These are phyloP conservation scores for Mycena vitilis DNA, from an alignment of 768 basidiomycete species.

Conservation along the genomic window DNA sequence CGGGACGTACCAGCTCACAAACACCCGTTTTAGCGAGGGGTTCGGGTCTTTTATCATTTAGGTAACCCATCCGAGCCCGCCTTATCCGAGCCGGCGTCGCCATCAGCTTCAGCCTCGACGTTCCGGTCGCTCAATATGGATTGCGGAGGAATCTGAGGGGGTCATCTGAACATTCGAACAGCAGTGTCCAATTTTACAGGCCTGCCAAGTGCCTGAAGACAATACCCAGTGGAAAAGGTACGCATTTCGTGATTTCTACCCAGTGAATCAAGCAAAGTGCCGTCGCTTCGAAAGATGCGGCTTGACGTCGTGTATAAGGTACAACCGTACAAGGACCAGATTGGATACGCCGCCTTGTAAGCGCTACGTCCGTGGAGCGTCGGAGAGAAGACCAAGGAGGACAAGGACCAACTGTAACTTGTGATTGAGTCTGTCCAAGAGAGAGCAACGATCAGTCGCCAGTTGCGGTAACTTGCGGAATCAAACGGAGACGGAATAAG, in stretches of 20 bases:
- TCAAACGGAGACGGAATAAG: not conserved
- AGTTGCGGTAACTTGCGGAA: too few species aligned
- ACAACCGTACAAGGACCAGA: not conserved
- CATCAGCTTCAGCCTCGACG: not conserved
- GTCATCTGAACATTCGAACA: constrained; percentile 4
- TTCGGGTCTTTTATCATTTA: not conserved
- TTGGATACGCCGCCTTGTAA: not conserved
- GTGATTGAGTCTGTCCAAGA: not conserved
- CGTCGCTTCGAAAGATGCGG: not conserved
- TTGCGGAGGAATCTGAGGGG: not conserved
- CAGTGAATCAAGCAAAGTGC: not conserved
- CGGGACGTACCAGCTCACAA: constrained; percentile 4
- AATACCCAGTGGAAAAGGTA: not conserved
- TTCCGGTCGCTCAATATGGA: not conserved
- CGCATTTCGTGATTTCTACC: not conserved
- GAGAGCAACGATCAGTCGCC: not conserved
- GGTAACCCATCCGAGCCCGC: not conserved
- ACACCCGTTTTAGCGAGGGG: not conserved
- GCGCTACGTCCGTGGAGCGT: not conserved
- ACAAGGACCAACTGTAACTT: not conserved
- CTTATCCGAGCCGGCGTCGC: constrained; percentile 7
- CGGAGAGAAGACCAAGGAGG: not conserved
- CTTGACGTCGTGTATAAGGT: not conserved
- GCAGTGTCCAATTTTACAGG: too few species aligned
- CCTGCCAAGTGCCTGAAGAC: too few species aligned